A percentile compares a stretch with the other conserved stretches of the same genome.
Conservation (phyloP, 1,284 basidiomycete genomes). For the Wolfiporia cocos region DNA sequence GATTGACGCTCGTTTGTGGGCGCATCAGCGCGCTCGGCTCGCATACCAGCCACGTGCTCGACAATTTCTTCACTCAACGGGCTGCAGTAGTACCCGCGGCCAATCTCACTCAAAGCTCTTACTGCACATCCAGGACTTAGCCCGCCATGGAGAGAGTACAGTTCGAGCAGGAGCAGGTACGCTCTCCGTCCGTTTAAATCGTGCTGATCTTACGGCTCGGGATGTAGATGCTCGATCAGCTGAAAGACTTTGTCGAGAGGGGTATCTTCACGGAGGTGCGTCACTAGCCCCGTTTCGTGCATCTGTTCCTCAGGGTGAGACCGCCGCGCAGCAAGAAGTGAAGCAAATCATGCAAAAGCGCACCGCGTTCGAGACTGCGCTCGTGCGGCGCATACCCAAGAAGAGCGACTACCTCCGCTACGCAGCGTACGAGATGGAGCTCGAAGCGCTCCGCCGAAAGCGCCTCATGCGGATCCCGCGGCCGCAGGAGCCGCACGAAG, state of each 20-base stretch:
- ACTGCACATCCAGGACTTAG: too few relatives aligned
- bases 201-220: constrained; percentile 6
- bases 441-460: constrained; percentile 78
- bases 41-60: not conserved
- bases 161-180: constrained; percentile 86
- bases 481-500: constrained; percentile 31
- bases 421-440: constrained; percentile 86
- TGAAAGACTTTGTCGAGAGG: constrained; percentile 89
- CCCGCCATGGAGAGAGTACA: constrained; percentile 89
- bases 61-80: not conserved
- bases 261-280: constrained; percentile 81
- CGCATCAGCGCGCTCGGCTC: not conserved
- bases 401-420: constrained; percentile 91
- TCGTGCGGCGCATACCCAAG: constrained; percentile 79
- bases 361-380: constrained; percentile 77
- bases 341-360: constrained; percentile 85
- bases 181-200: constrained; percentile 7
- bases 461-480: constrained; percentile 56
- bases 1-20: not conserved
- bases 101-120: not conserved
- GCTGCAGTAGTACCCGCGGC: not conserved
- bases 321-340: constrained; percentile 74
- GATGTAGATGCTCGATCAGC: constrained; percentile 85
- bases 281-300: constrained; percentile 4
- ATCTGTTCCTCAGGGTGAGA: too few relatives aligned